Percentiles rank a stretch among this genome's conserved stretches.
Evolutionary conservation across 768 basidiomycete genomes (phyloP).

Genomic region (Sarcodon sp.): DNA sequence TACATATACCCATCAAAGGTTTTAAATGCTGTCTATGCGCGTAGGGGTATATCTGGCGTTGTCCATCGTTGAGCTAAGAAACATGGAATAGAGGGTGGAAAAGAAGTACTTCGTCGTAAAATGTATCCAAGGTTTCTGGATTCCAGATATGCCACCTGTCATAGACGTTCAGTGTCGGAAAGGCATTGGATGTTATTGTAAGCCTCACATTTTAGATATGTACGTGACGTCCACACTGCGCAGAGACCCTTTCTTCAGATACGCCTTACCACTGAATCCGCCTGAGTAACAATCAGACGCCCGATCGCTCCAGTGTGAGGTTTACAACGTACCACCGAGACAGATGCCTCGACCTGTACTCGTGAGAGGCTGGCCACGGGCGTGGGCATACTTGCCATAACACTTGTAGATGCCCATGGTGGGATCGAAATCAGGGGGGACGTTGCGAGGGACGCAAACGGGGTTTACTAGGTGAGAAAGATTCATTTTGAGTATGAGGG

Average conservation of each 20-base stretch:
- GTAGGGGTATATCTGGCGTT: conserved; percentile 8
- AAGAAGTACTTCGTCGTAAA: not conserved
- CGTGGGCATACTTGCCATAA: no score
- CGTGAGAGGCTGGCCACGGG: no score
- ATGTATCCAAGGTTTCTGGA: not conserved
- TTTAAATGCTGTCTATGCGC: conserved; percentile 8
- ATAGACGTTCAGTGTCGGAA: not conserved
- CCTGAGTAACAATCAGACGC: not conserved
- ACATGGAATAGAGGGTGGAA: not conserved
- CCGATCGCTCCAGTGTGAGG: no score
- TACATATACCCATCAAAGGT: conserved; percentile 11
- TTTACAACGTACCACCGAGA: no score
- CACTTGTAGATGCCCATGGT: no score
- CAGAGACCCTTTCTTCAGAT: not conserved
- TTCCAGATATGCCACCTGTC: not conserved
- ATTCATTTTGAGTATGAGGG: no score
- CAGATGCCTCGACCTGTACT: no score
- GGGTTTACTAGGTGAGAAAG: no score
- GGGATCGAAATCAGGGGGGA: no score
- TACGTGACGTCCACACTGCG: not conserved
- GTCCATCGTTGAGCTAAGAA: not conserved
- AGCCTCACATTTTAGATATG: conserved; percentile 34
- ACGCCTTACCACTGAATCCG: not conserved
- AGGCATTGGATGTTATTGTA: conserved; percentile 23
- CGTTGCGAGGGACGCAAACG: no score